Conservation (phyloP, 2,329 filamentous ascomycete species). For the Sporothrix inflata region DNA sequence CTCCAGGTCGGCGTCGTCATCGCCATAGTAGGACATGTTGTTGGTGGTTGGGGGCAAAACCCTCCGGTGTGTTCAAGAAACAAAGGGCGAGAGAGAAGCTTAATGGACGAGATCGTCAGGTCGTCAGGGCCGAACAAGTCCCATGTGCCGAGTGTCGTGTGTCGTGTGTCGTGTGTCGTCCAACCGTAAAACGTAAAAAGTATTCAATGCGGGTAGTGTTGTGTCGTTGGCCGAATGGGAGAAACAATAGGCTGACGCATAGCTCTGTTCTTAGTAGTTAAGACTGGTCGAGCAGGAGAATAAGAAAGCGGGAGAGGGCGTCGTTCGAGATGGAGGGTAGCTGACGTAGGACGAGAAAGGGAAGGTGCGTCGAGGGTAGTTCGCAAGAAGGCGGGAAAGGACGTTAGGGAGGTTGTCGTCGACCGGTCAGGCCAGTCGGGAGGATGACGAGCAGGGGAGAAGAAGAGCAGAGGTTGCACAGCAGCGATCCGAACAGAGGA, state of each 20-base stretch:
- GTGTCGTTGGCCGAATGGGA: not conserved
- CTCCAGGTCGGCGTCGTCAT: not conserved
- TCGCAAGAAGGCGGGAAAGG: not conserved
- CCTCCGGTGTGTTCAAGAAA: not conserved
- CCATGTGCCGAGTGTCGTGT: not conserved
- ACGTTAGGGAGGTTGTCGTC: not conserved
- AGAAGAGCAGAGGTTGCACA: not conserved
- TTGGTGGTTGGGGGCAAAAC: not conserved
- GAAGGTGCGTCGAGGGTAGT: not conserved
- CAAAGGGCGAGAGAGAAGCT: not conserved
- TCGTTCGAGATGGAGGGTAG: not conserved
- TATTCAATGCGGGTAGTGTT: not conserved
- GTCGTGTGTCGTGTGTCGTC: not conserved
- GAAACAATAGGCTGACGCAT: not conserved
- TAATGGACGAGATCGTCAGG: not conserved
- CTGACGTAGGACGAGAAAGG: not conserved
- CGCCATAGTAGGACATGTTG: conserved; percentile 25
- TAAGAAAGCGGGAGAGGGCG: not conserved
- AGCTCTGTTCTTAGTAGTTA: not conserved
- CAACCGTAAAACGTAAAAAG: not conserved
- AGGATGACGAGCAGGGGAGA: not conserved
- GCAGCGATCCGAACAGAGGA: not conserved
- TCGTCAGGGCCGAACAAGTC: not conserved
- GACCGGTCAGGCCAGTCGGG: not conserved
- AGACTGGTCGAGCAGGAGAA: not conserved